These are phyloP conservation scores for Lathyrus aphaca DNA, from an alignment of 306 rosid genomes.

Conservation along the genomic window DNA sequence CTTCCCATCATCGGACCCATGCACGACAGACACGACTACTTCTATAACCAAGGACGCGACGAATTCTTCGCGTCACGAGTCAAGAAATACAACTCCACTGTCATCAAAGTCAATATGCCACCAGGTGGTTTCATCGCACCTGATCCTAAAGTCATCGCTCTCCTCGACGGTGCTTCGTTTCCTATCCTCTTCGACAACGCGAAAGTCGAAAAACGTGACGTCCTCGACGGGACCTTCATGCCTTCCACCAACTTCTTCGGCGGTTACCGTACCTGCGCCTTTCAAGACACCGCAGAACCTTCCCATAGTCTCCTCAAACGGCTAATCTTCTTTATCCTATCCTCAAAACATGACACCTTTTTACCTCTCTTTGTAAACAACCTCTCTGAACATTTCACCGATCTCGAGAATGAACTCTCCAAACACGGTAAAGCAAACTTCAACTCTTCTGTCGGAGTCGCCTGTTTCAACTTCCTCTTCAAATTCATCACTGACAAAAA, in stretches of 20 bases:
- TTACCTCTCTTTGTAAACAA: constrained; percentile 47
- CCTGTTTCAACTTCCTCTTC: constrained; percentile 54
- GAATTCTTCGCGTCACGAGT: constrained; percentile 54
- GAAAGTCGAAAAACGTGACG: constrained; percentile 64
- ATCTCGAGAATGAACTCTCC: constrained; percentile 47
- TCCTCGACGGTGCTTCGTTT: constrained; percentile 67
- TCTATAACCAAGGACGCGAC: constrained; percentile 73
- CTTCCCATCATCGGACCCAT: constrained; percentile 61
- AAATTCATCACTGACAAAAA: constrained; percentile 45
- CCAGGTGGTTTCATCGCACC: constrained; percentile 72
- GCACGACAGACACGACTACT: constrained; percentile 64
- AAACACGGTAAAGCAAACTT: constrained; percentile 41
- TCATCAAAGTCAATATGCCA: constrained; percentile 76
- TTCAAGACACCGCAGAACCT: constrained; percentile 66
- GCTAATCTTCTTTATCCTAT: constrained; percentile 49
- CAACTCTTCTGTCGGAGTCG: constrained; percentile 45
- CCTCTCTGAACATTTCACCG: constrained; percentile 49
- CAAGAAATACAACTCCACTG: constrained; percentile 58
- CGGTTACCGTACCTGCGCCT: constrained; percentile 68
- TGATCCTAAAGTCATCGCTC: constrained; percentile 56
- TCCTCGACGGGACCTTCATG: constrained; percentile 84
- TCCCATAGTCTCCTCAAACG: constrained; percentile 55
- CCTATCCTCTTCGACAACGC: constrained; percentile 64
- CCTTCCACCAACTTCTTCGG: constrained; percentile 70
- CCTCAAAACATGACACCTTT: constrained; percentile 49